Base-by-base conservation (phyloP, 169 alveolate genomes). In the Eimeria necatrix region DNA sequence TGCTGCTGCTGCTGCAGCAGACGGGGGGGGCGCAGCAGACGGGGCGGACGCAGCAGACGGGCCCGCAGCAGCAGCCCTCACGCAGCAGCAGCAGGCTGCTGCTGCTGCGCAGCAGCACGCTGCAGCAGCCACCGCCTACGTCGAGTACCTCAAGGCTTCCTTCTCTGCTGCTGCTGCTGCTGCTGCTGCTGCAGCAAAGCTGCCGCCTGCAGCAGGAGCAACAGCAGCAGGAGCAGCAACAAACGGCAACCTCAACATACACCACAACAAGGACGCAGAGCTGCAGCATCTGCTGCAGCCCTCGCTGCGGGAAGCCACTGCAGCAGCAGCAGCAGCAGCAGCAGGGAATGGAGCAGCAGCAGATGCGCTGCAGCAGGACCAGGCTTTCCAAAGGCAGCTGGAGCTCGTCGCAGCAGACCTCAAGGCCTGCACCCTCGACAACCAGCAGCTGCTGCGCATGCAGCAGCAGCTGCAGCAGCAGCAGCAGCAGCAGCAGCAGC, bases 271-370 rank as follows among this genome's bases (percentile, higher is more conserved):
- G 16, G 48, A 76, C 26, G 26, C 10, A 4, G 64, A 76, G 48
- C 22, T 76, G 60, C 86, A 76, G 22, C 56, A 48, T 22, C 24
- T 76, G 26, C 5, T 76, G 86, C 86, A 76, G 60, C 86, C 86
- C 20, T 76, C 86, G 24, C 60, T 76, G 4, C 51, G 86, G 32
- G 60, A 46, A 76, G 86, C 86, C 10, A n/a, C 86, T 32, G 56
- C 86, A 76, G 48, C 81, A 71, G 64, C 56, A n/a, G 86, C 86
- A 76, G 86, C 86, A 76, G 86, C 86, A 48, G 86, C 5, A 4
- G 26, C 26, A 5, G n/a, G n/a, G n/a, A n/a, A n/a, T n/a, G 86
- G 60, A 41, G 81, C 53, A 71, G 81, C 81, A 71, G 46, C 81
- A 71, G 86, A 76, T 3, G 60, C 26, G 5, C 86, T 22, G 86